Evolutionary conservation across 2,329 filamentous ascomycete species (phyloP), one percentile per base, ranked within the genome.

Genomic region (Fusarium avenaceum): DNA sequence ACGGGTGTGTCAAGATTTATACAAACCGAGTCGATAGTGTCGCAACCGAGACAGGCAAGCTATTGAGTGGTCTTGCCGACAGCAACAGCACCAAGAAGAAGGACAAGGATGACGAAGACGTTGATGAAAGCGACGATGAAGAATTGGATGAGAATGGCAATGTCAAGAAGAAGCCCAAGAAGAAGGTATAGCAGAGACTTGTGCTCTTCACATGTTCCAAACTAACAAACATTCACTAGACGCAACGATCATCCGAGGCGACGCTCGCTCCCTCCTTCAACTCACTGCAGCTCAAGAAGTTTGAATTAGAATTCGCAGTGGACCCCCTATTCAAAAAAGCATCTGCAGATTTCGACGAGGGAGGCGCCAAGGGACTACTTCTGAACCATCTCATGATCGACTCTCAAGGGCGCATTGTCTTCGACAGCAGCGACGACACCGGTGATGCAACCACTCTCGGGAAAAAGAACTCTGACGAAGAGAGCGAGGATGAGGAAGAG

Each of bases 261-360:
- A 99, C 96, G 0, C 84, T 99, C 7, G 96, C 92, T 4, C 90
- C 92, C 0, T 96, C 93, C 0, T 98, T 98, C 78, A 88, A 91
- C 42, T 90, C 94, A 19, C 78, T 99, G 55, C 93, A 97, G 77
- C 85, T 98, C 72, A 99, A 99, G 81, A 99, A 98, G 80, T 94
- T 99, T 75, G 96, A 99, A 73, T 86, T 98, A 44, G 96, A 99
- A 75, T 97, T 99, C 70, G 90, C 94, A 0, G 95, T 99, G 7
- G 96, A 99, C 76, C 96, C 96, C 4, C 82, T 99, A n/a, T 99
- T 99, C 86, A 99, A 99, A 77, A 99, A 99, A 76, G 95, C 95
- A 1, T 97, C 95, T 7, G 96, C 96, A 43, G 96, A 99, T 81
- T 99, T 99, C 70, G 96, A 99, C 76, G 96, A 99, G 81, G 96